phyloP scores from a whole-genome alignment of 176 grass and related monocot species.

The Themeda triandra region DNA sequence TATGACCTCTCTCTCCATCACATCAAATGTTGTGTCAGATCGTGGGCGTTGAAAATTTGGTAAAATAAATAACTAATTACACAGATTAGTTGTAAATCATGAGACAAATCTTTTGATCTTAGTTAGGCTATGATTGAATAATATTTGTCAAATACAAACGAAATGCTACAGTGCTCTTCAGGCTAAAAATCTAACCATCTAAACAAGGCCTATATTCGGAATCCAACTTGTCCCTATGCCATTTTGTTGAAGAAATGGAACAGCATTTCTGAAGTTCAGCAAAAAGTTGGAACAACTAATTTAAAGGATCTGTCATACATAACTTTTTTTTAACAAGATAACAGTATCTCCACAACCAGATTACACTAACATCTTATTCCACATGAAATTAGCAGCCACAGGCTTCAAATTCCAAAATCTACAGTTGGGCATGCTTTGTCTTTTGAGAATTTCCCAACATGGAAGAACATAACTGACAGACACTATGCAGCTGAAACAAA shows the following conservation, averaged over 20 bases:
- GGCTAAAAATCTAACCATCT: too few relatives aligned
- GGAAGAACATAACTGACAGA: neutral
- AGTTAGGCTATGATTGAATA: too few relatives aligned
- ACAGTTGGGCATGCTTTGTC: neutral
- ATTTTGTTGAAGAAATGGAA: neutral
- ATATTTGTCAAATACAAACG: too few relatives aligned
- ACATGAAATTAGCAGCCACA: neutral
- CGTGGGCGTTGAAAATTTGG: too few relatives aligned
- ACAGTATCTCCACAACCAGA: neutral
- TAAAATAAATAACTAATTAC: too few relatives aligned
- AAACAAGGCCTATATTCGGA: too few relatives aligned
- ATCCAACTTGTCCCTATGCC: neutral
- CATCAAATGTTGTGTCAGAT: too few relatives aligned
- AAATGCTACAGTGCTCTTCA: too few relatives aligned
- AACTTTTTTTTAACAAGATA: neutral
- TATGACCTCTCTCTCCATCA: too few relatives aligned
- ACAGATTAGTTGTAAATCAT: too few relatives aligned
- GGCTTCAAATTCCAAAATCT: neutral
- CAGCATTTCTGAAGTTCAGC: neutral
- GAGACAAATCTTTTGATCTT: too few relatives aligned
- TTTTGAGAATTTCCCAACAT: neutral
- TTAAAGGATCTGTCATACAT: neutral
- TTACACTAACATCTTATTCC: constrained; percentile 22
- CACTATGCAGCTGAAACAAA: constrained; percentile 14
- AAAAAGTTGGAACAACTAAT: neutral